Base-by-base conservation (phyloP, 768 basidiomycete species). In the Tylopilus rubrobrunneus region DNA sequence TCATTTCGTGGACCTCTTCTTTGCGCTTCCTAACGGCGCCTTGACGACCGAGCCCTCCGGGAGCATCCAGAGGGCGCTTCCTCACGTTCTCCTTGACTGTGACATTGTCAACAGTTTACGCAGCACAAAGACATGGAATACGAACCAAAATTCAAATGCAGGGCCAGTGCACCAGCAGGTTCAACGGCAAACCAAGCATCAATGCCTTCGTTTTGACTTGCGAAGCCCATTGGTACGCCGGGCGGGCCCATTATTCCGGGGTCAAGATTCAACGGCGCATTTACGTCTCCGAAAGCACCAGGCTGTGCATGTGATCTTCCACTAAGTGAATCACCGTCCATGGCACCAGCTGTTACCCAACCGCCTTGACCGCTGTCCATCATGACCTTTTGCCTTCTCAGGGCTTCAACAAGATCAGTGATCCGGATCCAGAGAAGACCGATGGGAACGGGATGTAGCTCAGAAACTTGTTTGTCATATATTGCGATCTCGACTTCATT, bases 1-100 rank as follows among this genome's bases (percentile, higher is more conserved):
- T 98, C 92, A 98, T 98, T 73, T 98, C 95, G 74, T 95, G 94
- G 4, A 98, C 88, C 76, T 98, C 96, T 61, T 86, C 96, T 73
- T 98, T 98, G 64, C 95, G 90, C 74, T 97, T 98, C 67, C 95
- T 88, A 60, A 99, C 85, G 55, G 97, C 97, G 51, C 96, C 97
- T 74, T 98, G 96, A 69, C 97, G 93, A 47, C 96, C 97, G 39
- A 99, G 84, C 53, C 93, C 94, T 48, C 89, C 89, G 11, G 85
- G 85, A 5, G 84, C 89, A 64, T 99, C 97, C 56, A 95, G 69
- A n/a, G 95, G 93, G 39, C 97, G 87, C 68, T 96, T 95, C 57
- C 94, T 87, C 29, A 95, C 89, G 65, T 96, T 98, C 72, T 98
- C 94, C 75, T 99, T 99, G 73, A 97, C 97, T 99, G 62, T 40